A percentile compares a stretch with the other conserved stretches of the same genome.
Conservation (phyloP, 768 basidiomycete species). For the Lactarius psammicola region DNA sequence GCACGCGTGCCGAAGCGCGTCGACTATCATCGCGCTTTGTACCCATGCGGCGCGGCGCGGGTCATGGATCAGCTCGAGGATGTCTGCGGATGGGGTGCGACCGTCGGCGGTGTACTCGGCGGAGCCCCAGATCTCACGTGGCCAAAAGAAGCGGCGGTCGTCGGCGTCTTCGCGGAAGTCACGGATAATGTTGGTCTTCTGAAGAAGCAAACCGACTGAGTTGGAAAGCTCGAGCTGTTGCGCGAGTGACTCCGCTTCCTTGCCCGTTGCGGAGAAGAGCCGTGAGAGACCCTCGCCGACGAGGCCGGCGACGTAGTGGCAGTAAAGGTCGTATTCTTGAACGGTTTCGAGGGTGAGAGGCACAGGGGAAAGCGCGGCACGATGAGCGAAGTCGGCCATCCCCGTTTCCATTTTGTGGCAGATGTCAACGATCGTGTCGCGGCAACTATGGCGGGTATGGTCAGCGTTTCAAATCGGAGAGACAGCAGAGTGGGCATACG, state of each 20-base stretch:
- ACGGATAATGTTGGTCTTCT: conserved; percentile 98
- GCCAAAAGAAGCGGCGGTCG: conserved; percentile 89
- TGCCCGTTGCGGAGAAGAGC: conserved; percentile 80
- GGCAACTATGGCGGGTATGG: conserved; percentile 50
- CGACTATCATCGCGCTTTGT: conserved; percentile 85
- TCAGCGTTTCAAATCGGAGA: conserved; percentile 8
- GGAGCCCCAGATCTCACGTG: conserved; percentile 80
- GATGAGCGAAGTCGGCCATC: conserved; percentile 94
- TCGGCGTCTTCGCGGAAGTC: conserved; percentile 92
- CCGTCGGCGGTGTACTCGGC: conserved; percentile 48
- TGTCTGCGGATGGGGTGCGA: conserved; percentile 51
- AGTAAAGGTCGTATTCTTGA: conserved; percentile 93
- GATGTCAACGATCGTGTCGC: conserved; percentile 78
- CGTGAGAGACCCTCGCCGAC: conserved; percentile 94
- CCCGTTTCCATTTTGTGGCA: conserved; percentile 84
- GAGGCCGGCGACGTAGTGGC: conserved; percentile 96
- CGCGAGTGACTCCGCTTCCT: conserved; percentile 72
- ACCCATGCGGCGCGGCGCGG: conserved; percentile 72
- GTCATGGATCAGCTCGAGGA: conserved; percentile 63
- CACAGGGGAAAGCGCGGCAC: conserved; percentile 63
- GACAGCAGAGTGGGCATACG: conserved; percentile 43
- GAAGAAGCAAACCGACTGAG: conserved; percentile 91
- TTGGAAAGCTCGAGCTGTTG: conserved; percentile 86
- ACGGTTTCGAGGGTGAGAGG: conserved; percentile 70
- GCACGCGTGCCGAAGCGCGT: conserved; percentile 78